Conservation (phyloP, 2,329 filamentous ascomycete genomes). For the Cytospora paraplurivora region DNA sequence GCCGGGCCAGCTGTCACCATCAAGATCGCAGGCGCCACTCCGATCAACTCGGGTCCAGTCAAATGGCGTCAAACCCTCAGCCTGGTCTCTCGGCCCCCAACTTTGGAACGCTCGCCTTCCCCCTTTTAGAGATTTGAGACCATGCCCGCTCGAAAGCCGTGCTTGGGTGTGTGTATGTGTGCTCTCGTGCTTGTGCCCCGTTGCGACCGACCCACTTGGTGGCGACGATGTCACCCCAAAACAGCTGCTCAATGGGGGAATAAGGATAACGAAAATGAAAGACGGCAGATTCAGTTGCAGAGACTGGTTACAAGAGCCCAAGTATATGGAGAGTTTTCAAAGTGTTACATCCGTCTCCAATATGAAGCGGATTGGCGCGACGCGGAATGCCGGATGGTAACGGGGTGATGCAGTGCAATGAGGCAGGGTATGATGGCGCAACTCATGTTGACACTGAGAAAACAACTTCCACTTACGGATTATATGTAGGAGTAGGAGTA, state of each 20-base stretch:
- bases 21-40: not conserved
- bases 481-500: constrained; percentile 2
- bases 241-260: constrained; percentile 11
- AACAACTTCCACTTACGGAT: constrained; percentile 17
- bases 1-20: constrained; percentile 9
- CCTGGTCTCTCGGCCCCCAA: not conserved
- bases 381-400: not conserved
- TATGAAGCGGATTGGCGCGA: not conserved
- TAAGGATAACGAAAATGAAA: not conserved
- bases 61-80: constrained; percentile 17
- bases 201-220: constrained; percentile 19
- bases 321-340: not conserved
- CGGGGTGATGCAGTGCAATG: not conserved
- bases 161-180: constrained; percentile 5
- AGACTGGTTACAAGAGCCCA: not conserved
- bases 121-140: constrained; percentile 19
- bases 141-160: constrained; percentile 10
- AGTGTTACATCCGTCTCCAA: constrained; percentile 14
- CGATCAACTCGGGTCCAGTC: constrained; percentile 3
- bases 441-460: constrained; percentile 2
- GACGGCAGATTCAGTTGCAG: not conserved
- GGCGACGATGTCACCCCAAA: constrained; percentile 13
- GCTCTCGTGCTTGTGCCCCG: not conserved
- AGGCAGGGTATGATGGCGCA: not conserved
- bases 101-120: constrained; percentile 12